Evolutionary conservation across 2,329 filamentous ascomycete genomes (phyloP), one percentile per base, ranked within the genome.

Genomic region (Trematosphaeria pertusa): DNA sequence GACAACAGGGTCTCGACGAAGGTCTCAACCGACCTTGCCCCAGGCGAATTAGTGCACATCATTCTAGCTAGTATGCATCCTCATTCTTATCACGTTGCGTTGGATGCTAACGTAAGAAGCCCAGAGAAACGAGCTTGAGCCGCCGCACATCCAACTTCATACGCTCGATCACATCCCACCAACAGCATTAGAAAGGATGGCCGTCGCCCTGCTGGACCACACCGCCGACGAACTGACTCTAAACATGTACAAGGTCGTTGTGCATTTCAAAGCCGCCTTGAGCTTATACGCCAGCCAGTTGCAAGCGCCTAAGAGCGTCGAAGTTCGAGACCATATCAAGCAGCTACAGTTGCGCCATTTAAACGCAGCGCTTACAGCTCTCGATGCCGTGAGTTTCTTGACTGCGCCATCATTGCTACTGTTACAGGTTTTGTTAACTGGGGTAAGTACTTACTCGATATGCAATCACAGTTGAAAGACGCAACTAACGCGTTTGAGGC

Each of bases 211-310:
- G 34, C 55, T 68, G 48, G 61, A 67, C 36, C 59, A 59, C 15
- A 61, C 42, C 11, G 63, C 53, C 2, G 62, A 67, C 32, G 61
- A 68, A 32, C 59, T 54, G 20, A 69, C 63, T 1, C 53, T 66
- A 9, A 57, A 54, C 4, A 39, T 67, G 24, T 69, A 64, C 50
- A 65, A 64, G 31, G 58, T 70, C 11, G 59, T 68, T 20, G 54
- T 69, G 11, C 65, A 69, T 45, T 66, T 63, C 34, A 64, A 65
- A 37, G 65, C 62, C 22, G 56, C 56, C 4, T 52, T 62, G 2
- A 47, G 65, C 14, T 45, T 65, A 3, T 63, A 66, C 37, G 50
- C 56, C 18, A 58, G 55, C 32, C 61, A 65, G 32, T 26, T 65
- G 22, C 48, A 62, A 46, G 54, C 55, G 2, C 46, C 62, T 3